Percentiles rank a stretch among this genome's conserved stretches.
Evolutionary conservation across 768 basidiomycete genomes (phyloP).

Genomic region (Filobasidium floriforme): DNA sequence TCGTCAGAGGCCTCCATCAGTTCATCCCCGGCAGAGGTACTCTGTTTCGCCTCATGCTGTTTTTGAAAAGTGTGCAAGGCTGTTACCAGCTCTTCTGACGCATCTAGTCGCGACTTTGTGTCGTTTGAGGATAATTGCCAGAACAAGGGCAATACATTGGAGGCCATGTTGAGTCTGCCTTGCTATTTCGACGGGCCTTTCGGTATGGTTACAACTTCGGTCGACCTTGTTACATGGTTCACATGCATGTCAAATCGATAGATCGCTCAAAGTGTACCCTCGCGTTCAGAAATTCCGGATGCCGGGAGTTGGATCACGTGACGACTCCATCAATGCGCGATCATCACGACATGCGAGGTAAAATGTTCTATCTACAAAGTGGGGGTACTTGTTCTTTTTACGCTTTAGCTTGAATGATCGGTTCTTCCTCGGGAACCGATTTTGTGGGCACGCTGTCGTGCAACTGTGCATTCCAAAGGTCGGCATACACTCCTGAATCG

Average conservation of each 20-base stretch:
- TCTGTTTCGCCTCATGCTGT: constrained; percentile 14
- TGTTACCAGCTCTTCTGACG: constrained; percentile 73
- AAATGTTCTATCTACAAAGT: background rate
- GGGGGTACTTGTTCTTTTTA: background rate
- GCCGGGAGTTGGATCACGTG: background rate
- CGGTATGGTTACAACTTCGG: background rate
- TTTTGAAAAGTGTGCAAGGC: constrained; percentile 78
- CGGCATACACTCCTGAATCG: constrained; percentile 49
- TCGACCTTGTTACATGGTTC: background rate
- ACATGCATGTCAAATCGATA: background rate
- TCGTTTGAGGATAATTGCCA: constrained; percentile 81
- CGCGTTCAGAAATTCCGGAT: constrained; percentile 7
- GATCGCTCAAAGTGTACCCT: background rate
- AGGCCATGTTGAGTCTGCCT: constrained; percentile 49
- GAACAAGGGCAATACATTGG: constrained; percentile 84
- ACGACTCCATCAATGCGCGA: background rate
- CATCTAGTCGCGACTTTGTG: constrained; percentile 70
- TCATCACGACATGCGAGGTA: background rate
- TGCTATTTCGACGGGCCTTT: background rate
- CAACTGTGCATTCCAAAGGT: constrained; percentile 45
- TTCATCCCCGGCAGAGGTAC: constrained; percentile 25
- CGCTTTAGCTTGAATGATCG: background rate
- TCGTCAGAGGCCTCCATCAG: constrained; percentile 46
- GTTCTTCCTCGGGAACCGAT: background rate
- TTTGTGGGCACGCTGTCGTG: constrained; percentile 10